Evolutionary conservation across 306 rosid genomes (phyloP), one percentile per base, ranked within the genome.

Genomic region (Adenanthera pavonina): DNA sequence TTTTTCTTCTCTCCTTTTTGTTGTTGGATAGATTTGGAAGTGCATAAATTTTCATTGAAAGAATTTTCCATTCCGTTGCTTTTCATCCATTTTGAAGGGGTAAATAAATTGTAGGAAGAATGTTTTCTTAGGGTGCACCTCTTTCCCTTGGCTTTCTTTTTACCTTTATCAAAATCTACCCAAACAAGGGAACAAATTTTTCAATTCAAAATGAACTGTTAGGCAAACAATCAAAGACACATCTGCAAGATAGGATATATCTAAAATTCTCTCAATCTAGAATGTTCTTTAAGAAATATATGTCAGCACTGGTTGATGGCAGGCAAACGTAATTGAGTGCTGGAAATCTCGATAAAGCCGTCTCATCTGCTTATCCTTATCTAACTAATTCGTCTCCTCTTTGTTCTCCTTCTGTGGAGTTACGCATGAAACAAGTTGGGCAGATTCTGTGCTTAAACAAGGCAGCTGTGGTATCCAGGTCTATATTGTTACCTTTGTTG

Each of bases 391-490:
- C 82, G 40, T 41, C 77, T 61, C 10, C 72, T 44, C 47, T 35
- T 77, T 33, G 13, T 76, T 54, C 74, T 20, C 59, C 14, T 9
- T 3, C 3, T 35, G 69, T 43, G 44, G 64, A 54, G 69, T 25
- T 33, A 20, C 34, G 12, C n/a, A 17, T 53, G 54, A 70, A 75
- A 51, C 64, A 61, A 43, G 30, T 15, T 36, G 3, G 79, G 53
- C 16, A 53, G 71, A 61, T 79, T 25, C 78, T 19, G 53, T 8
- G 5, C 60, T 43, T 19, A 69, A 76, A 33, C 75, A 61, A 35
- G 34, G 70, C 43, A 25, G 56, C 52, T 62, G 81, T 69, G 69
- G 13, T 59, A 44, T 70, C 69, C 66, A 44, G 82, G 71, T 76
- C 79, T 35, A 34, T 84, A 72, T 44, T 72, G 52, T 69, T 76